Evolutionary conservation across 345 rosid species (phyloP).

Genomic region (Iberis pinnata): DNA sequence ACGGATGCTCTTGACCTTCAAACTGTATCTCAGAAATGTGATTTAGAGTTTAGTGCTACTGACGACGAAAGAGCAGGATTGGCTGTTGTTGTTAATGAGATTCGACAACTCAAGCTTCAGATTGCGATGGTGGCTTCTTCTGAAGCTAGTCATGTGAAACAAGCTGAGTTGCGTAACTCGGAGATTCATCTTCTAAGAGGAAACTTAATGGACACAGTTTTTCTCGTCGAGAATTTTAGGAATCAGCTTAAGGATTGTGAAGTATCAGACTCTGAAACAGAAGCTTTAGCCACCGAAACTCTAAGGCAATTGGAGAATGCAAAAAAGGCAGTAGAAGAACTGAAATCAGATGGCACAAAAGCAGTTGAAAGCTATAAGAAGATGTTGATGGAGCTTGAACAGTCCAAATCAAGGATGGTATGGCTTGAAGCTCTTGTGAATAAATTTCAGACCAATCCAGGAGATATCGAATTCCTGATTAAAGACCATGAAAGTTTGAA

Average conservation of each 20-base stretch:
- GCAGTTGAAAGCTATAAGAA: slow-evolving; percentile 53
- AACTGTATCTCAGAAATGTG: slow-evolving; percentile 41
- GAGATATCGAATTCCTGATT: slow-evolving; percentile 24
- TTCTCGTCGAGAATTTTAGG: slow-evolving; percentile 67
- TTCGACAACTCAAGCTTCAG: slow-evolving; percentile 59
- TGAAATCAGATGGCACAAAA: slow-evolving; percentile 51
- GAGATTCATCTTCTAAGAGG: slow-evolving; percentile 66
- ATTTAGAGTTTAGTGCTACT: slow-evolving; percentile 48
- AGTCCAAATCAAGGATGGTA: slow-evolving; percentile 47
- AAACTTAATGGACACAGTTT: slow-evolving; percentile 52
- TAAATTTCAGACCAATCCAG: slow-evolving; percentile 31
- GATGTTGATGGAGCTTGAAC: slow-evolving; percentile 57
- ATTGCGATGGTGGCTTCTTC: slow-evolving; percentile 55
- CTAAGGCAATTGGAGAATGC: slow-evolving; percentile 69
- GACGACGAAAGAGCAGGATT: slow-evolving; percentile 46
- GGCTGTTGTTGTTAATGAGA: slow-evolving; percentile 60
- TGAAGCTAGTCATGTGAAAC: slow-evolving; percentile 47
- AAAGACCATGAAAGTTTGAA: slow-evolving; percentile 29
- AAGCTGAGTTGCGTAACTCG: slow-evolving; percentile 41
- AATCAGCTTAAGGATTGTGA: slow-evolving; percentile 59
- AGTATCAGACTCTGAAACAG: slow-evolving; percentile 69
- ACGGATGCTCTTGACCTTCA: slow-evolving; percentile 32
- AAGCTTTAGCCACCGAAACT: slow-evolving; percentile 67
- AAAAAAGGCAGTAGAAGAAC: slow-evolving; percentile 54
- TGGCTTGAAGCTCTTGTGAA: slow-evolving; percentile 46